These are phyloP conservation scores for Zopfochytrium polystomum DNA, from an alignment of 371 early-diverging fungal genomes.

Conservation along the genomic window DNA sequence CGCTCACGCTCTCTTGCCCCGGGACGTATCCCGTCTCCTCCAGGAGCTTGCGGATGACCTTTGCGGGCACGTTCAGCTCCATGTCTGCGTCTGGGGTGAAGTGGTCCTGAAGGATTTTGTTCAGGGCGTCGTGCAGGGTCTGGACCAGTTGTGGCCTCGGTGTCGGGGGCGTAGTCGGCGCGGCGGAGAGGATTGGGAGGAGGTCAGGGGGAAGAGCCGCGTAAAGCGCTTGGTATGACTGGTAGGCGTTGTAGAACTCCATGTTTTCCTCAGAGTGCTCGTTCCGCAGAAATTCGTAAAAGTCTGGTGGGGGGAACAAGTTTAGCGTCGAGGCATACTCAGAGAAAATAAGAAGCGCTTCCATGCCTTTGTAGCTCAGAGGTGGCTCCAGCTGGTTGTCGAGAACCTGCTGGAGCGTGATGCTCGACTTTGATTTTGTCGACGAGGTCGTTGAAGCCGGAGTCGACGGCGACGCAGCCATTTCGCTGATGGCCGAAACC, in stretches of 20 bases:
- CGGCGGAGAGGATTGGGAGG: background rate
- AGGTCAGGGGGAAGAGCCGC: background rate
- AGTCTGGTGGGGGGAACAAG: no score
- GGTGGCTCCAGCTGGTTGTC: conserved; percentile 19
- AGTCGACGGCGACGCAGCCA: no score
- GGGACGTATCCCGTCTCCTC: background rate
- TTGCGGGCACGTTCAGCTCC: conserved; percentile 28
- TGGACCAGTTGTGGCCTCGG: background rate
- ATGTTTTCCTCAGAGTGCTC: conserved; percentile 29
- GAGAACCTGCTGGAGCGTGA: conserved; percentile 20
- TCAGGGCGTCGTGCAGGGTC: background rate
- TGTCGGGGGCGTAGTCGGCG: background rate
- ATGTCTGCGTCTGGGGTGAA: conserved; percentile 10
- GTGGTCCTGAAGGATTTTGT: conserved; percentile 5
- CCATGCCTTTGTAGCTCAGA: conserved; percentile 14
- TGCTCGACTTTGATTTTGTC: no score
- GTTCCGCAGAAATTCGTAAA: background rate
- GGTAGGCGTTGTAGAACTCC: conserved; percentile 10
- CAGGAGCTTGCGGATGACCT: conserved; percentile 1
- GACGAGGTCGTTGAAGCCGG: no score
- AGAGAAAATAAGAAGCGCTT: no score
- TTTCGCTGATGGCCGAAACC: no score
- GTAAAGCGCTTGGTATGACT: background rate
- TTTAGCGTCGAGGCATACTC: no score
- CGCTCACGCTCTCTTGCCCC: conserved; percentile 5